These are phyloP conservation scores for Purpureocillium lavendulum DNA, from an alignment of 2,329 filamentous ascomycete species.

Conservation along the genomic window DNA sequence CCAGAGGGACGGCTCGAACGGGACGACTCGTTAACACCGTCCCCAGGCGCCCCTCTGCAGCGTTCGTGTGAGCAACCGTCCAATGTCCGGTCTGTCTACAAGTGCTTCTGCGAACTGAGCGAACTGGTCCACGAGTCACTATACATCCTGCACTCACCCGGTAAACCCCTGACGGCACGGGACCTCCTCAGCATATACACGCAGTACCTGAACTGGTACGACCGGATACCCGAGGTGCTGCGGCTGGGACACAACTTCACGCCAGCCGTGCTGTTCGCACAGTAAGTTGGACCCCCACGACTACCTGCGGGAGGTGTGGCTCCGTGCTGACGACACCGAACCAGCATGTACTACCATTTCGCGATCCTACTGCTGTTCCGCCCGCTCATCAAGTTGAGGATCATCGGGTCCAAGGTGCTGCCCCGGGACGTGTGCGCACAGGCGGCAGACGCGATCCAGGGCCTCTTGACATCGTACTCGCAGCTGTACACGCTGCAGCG, in stretches of 20 bases:
- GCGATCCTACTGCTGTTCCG: constrained; percentile 66
- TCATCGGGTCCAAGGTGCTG: constrained; percentile 54
- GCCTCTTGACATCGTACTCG: constrained; percentile 46
- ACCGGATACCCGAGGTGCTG: constrained; percentile 54
- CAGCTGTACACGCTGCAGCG: constrained; percentile 49
- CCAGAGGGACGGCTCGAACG: neutral
- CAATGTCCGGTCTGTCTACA: constrained; percentile 60
- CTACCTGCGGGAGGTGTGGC: no score
- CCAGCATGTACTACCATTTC: constrained; percentile 63
- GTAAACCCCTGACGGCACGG: constrained; percentile 53
- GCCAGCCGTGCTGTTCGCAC: constrained; percentile 63
- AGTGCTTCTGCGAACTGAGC: constrained; percentile 62
- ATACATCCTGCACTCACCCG: constrained; percentile 65
- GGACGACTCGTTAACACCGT: no score
- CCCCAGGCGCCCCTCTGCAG: constrained; percentile 41
- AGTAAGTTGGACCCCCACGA: no score
- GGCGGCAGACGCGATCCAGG: constrained; percentile 51
- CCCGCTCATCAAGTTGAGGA: constrained; percentile 57
- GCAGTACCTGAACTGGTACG: constrained; percentile 65
- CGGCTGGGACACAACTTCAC: constrained; percentile 61
- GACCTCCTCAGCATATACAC: constrained; percentile 57
- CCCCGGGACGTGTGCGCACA: constrained; percentile 59
- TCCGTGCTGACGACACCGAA: no score
- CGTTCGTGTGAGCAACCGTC: constrained; percentile 53
- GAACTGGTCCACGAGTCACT: constrained; percentile 66